Base-by-base conservation (phyloP, 345 rosid genomes). In the Orychophragmus violaceus region DNA sequence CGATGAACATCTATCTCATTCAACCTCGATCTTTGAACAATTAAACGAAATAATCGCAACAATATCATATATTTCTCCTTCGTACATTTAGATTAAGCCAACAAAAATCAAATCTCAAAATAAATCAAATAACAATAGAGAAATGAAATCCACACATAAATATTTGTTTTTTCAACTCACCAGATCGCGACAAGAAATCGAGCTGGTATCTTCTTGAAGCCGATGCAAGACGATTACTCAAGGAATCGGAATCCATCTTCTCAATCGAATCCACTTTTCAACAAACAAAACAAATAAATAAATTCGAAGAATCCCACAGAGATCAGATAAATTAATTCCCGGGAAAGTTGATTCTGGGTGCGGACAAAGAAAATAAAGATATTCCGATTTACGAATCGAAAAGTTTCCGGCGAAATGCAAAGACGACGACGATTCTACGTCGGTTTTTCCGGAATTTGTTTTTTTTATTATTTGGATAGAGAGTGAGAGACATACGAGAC, bases 231-330 rank as follows among this genome's bases (percentile, higher is more conserved):
- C 89, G 96, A 73, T 77, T 77, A 64, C 82, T 89, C 95, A 91
- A 84, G 58, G 98, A 87, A 76, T 92, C 93, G 59, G 89, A 87
- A 74, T 93, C 97, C 98, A 93, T 93, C 14, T 16, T 13, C 32
- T 50, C 56, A 21, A 41, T 41, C 46, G 21, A 41, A 41, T 6
- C 19, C 19, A n/a, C n/a, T n/a, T n/a, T n/a, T n/a, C n/a, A n/a
- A n/a, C n/a, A n/a, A n/a, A n/a, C n/a, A n/a, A n/a, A 5, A 6
- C 19, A 25, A 51, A 36, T 36, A 13, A 16, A 6, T 6, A 5
- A 23, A 13, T 50, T 41, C 10, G 28, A 11, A 48, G 28, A 48
- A 49, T 51, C 54, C 14, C 14, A 14, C 3, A 19, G 18, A 50
- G 56, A 51, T 24, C 27, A 13, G 12, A 46, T 14, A 25, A 25